Base-by-base conservation (phyloP, 2,329 filamentous ascomycete species). In the Botrytis hyacinthi region DNA sequence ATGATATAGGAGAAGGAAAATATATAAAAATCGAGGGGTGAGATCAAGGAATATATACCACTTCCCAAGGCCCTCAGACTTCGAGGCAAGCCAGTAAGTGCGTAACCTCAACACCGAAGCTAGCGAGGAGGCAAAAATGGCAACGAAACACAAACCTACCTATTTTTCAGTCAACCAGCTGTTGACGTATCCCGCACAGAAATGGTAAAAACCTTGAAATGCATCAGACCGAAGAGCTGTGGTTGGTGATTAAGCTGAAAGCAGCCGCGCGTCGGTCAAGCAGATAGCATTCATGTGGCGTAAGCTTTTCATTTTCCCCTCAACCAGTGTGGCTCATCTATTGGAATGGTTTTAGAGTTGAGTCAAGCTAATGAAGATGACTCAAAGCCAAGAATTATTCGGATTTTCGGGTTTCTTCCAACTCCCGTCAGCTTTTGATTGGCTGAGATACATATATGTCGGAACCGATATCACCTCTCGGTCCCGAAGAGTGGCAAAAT, bases 11-110 rank as follows among this genome's bases (percentile, higher is more conserved):
- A 32, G n/a, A 51, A 51, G 40, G 20, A 61, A 46, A 54, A 32
- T n/a, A 22, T 44, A 4, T 14, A 42, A 54, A 57, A 48, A 61
- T 61, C 7, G 9, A 42, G 16, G 35, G 60, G 32, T 57, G 26
- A 14, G 20, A 48, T 32, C 10, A 65, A 40, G 22, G 61, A 66
- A 65, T 73, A 67, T 73, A 73, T 73, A 73, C 57, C 44, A 42
- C 26, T 37, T 26, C n/a, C 22, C 37, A 22, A 40, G 65, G 26
- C 32, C 60, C 29, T 29, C 46, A 71, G 14, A 63, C 44, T 37
- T 22, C 3, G n/a, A 72, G 68, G 72, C 72, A 73, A 72, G 37
- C 69, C 69, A 48, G 32, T 16, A 51, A 16, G n/a, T 32, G 65
- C 72, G 72, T 73, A 65, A 42, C 37, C 32, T 40, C 35, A 57